Base-by-base conservation (phyloP, 257 asterid genomes). In the Solanum virginianum region DNA sequence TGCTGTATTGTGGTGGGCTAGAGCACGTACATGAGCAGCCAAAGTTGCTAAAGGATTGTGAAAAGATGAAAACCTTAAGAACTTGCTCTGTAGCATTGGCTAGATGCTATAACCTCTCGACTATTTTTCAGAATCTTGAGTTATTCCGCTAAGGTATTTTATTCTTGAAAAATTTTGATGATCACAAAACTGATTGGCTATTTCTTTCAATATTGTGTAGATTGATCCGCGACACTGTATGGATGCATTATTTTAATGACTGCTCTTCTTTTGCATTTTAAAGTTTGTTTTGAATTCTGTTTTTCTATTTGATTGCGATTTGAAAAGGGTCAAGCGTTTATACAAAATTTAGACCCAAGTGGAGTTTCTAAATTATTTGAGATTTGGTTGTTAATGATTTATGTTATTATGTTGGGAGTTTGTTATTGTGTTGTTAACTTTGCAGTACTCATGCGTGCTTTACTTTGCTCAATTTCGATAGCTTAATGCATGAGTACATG, bases 11-110 rank as follows among this genome's bases (percentile, higher is more conserved):
- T 90, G 95, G 84, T 96, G 98, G 99, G 97, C 98, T 47, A 91
- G 99, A 89, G 99, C 99, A 3, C 86, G 97, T 17, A 94, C 98
- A 57, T 88, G 97, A 87, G 99, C 97, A 36, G 98, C 98, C 54
- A 96, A 94, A 97, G 98, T 95, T 22, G 99, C 98, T 20, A 96
- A 94, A 88, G 98, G 99, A 51, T 88, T 96, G 90, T 96, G 98
- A 17, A 96, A 96, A 84, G 96, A 96, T 84, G 99, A 62, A 96
- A 96, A 81, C 98, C 99, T 83, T 98, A 93, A 80, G 93, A 96
- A 86, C 88, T 95, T 62, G 99, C 99, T 12, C 91, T 95, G 26
- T 97, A 92, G 70, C 98, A 94, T 88, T 95, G 98, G 99, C 95
- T 96, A 80, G 99, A 96, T 92, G 99, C 98, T 15, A 98, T 96